Conservation (phyloP, 495 filamentous ascomycete genomes). For the Mycothermus thermophilus region DNA sequence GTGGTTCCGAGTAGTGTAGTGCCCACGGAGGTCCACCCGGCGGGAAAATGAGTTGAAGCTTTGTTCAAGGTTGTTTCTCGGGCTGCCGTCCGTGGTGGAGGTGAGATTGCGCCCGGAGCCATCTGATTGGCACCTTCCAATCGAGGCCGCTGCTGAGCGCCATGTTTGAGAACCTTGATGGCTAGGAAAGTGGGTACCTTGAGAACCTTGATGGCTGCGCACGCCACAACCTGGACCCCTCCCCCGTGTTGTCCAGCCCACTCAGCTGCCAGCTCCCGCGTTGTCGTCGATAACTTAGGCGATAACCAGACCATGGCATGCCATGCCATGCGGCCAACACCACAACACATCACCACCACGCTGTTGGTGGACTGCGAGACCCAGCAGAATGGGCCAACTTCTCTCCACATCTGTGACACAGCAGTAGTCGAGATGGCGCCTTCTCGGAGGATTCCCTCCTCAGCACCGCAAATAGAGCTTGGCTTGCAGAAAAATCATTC, state of each 20-base stretch:
- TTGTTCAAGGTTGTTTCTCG: too few species aligned
- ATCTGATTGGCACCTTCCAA: constrained; percentile 6
- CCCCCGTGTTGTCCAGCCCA: not conserved
- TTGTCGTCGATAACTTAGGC: not conserved
- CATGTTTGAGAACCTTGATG: constrained; percentile 5
- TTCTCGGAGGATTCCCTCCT: too few species aligned
- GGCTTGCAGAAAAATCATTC: too few species aligned
- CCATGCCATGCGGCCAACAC: too few species aligned
- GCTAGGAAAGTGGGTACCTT: not conserved
- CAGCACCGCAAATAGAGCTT: too few species aligned
- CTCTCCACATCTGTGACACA: too few species aligned
- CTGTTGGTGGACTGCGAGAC: not conserved
- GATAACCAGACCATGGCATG: not conserved
- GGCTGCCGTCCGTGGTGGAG: not conserved
- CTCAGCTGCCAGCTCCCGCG: not conserved
- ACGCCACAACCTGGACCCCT: not conserved
- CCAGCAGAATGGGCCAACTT: too few species aligned
- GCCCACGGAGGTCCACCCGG: too few species aligned
- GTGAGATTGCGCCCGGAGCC: not conserved
- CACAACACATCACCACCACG: not conserved
- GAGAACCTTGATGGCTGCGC: constrained; percentile 11
- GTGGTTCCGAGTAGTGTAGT: not conserved
- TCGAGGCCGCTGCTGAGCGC: constrained; percentile 8
- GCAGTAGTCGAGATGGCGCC: too few species aligned
- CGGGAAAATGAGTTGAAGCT: too few species aligned